phyloP scores from a whole-genome alignment of 768 basidiomycete genomes.

The Cystobasidium ongulense region DNA sequence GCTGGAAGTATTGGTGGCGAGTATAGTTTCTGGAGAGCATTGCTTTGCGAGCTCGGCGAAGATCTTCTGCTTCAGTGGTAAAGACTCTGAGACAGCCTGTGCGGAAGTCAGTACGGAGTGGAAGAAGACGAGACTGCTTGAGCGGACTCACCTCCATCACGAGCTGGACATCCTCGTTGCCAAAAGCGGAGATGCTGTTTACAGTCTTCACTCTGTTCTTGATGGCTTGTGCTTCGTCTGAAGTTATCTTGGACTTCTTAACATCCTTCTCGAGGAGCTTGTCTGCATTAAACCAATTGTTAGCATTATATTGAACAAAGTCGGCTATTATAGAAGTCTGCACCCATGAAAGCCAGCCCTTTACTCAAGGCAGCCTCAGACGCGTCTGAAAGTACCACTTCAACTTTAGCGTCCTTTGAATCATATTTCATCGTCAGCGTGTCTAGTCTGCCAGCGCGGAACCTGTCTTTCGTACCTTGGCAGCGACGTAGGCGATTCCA shows the following conservation, averaged over 20 bases:
- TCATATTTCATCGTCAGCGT: constrained; percentile 43
- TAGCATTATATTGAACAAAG: not conserved
- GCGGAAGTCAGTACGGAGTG: not conserved
- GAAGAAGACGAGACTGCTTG: not conserved
- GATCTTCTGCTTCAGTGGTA: constrained; percentile 67
- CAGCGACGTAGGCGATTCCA: constrained; percentile 73
- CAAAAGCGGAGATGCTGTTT: constrained; percentile 51
- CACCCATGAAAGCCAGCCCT: constrained; percentile 55
- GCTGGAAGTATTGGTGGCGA: constrained; percentile 87
- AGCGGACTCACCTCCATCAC: constrained; percentile 64
- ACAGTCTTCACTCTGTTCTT: constrained; percentile 59
- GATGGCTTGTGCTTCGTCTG: constrained; percentile 62
- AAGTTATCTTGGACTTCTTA: constrained; percentile 62
- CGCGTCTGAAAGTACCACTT: constrained; percentile 75
- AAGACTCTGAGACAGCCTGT: constrained; percentile 78
- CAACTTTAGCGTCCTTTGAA: constrained; percentile 72
- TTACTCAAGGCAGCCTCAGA: constrained; percentile 65
- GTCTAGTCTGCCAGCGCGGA: not conserved
- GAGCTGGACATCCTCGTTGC: constrained; percentile 72
- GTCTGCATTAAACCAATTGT: constrained; percentile 47
- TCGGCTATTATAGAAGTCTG: not conserved
- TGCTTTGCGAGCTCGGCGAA: constrained; percentile 64
- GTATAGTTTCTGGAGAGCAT: constrained; percentile 63
- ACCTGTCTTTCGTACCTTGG: constrained; percentile 31
- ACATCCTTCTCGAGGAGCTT: constrained; percentile 82